Evolutionary conservation across 106 monocot genomes (phyloP), one percentile per base, ranked within the genome.

Genomic region (Apostasia shenzhenica): DNA sequence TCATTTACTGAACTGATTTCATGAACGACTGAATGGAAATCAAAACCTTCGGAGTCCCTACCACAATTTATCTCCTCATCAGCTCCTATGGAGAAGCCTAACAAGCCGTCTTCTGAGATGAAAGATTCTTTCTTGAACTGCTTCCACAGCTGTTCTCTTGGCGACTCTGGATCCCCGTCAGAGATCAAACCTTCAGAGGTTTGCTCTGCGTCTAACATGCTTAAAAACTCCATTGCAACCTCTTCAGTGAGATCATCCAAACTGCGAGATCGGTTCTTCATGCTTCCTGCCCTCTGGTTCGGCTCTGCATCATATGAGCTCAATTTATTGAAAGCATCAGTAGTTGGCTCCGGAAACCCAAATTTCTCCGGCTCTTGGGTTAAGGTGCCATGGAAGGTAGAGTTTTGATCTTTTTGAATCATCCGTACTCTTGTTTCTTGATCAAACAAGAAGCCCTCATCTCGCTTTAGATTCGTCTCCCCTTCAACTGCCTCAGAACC

Each of bases 141-240:
- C 59, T 81, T 89, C 83, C 84, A 85, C 14, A 91, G 80, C 3
- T 67, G 79, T 59, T 83, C 86, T 57, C 80, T 86, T 45, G 93
- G 93, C 26, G 97, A 97, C 7, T 97, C 97, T 0, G 82, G 73
- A 59, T 88, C 87, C 59, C 88, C 86, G 38, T 88, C 91, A 46
- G 82, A 87, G 61, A 82, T 81, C 67, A 77, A 62, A 2, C 77
- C 83, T 42, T 79, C 72, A 42, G 95, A 86, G 64, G 82, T 84
- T 63, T 85, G 72, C 48, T 97, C 97, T 46, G 83, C 72, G n/a
- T 83, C 97, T 11, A 97, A 76, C 89, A 92, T 89, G 72, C 75
- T 87, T 67, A 97, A 73, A 72, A 97, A 97, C 45, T 97, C 97
- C 66, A 63, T 89, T 45, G 97, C 89, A 76, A 97, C 83, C 8